Evolutionary conservation across 305 asterid species (phyloP), one percentile per base, ranked within the genome.

Genomic region (Lippia alba): DNA sequence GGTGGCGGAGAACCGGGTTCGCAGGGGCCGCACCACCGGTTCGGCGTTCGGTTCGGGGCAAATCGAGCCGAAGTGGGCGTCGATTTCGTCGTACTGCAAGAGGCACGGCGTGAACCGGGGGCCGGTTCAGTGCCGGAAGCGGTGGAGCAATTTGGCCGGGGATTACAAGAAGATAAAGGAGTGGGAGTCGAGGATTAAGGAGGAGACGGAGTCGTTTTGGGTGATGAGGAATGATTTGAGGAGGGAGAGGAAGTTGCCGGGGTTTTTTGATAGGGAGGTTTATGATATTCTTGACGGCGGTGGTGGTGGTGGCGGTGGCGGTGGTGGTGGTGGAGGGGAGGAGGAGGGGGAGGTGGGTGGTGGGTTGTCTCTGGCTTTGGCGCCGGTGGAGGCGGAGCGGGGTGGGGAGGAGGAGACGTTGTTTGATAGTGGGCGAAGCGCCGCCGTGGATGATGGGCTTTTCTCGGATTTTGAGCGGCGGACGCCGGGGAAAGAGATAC

Each of bases 141-240:
- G 98, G 50, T 91, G 98, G 96, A 91, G 96, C 78, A 94, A 94
- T 79, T 73, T 91, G 57, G 92, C 96, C 3, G 96, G 94, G 0
- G 98, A 91, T 65, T 91, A 45, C 59, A 94, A 91, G 88, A 94
- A 89, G 93, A 91, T 94, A 24, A 91, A 86, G 49, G 97, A 94
- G 79, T 94, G 96, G 94, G 97, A 91, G 82, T 69, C 79, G 14
- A 82, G 46, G 74, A 75, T 79, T 4, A 70, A 46, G 74, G 92
- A 85, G 33, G 96, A 85, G 12, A 77, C 87, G 44, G 98, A 89
- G 71, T 94, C 98, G 60, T 94, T 87, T 77, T 94, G 96, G 97
- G 79, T 83, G 45, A 89, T 91, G 97, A 94, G 97, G 82, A 91
- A 89, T 69, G 98, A 94, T 69, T 74, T 91, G 82, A 87, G 97